Percentiles rank a stretch among this genome's conserved stretches.
phyloP scores from a whole-genome alignment of 768 basidiomycete species.

The Infundibulicybe gibba region DNA sequence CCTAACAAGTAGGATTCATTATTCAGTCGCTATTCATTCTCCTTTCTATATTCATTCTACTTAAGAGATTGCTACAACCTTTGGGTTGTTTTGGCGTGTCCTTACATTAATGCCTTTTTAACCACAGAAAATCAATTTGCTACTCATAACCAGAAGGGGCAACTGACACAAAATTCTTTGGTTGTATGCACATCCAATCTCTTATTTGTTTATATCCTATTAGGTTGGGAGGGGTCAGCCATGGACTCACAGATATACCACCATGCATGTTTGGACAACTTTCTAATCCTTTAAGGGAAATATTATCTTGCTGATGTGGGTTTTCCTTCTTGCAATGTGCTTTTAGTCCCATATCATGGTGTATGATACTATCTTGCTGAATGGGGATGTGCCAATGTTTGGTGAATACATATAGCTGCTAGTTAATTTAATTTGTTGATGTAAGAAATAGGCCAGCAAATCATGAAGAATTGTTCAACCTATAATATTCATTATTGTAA shows the following conservation, averaged over 20 bases:
- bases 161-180: slow-evolving; percentile 32
- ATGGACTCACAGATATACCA: slow-evolving; percentile 29
- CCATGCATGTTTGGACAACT: slow-evolving; percentile 18
- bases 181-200: slow-evolving; percentile 28
- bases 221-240: slow-evolving; percentile 36
- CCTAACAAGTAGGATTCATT: too few species aligned
- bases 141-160: slow-evolving; percentile 24
- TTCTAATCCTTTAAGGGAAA: slow-evolving; percentile 25
- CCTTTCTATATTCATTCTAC: too few species aligned
- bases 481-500: slow-evolving; percentile 30
- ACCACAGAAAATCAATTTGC: slow-evolving; percentile 8
- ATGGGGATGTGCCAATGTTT: slow-evolving; percentile 14
- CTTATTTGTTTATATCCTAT: slow-evolving; percentile 30
- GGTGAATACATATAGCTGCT: slow-evolving; percentile 1
- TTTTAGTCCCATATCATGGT: slow-evolving; percentile 33
- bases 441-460: slow-evolving; percentile 21
- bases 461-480: slow-evolving; percentile 36
- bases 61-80: too few species aligned
- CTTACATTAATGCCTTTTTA: slow-evolving; percentile 19
- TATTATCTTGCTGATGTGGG: slow-evolving; percentile 23
- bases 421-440: neutral
- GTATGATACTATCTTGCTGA: slow-evolving; percentile 33
- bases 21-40: slow-evolving; percentile 29
- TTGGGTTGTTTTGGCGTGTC: slow-evolving; percentile 32
- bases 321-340: slow-evolving; percentile 16